phyloP scores from a whole-genome alignment of 2,329 filamentous ascomycete genomes.

The Trichothecium sympodiale region DNA sequence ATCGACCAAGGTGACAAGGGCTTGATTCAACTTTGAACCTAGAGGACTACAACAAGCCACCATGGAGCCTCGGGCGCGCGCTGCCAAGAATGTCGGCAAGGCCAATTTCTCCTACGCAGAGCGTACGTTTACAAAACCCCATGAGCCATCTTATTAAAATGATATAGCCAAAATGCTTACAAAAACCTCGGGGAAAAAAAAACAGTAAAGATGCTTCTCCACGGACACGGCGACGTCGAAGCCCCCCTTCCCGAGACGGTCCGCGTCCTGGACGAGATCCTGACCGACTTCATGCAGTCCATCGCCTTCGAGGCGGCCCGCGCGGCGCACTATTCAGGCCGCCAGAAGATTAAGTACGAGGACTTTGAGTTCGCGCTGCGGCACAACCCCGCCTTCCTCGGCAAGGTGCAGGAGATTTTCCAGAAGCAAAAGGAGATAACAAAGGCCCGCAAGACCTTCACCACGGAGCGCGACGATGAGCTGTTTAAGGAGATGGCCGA shows the following conservation, averaged over 20 bases:
- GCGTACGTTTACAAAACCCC: constrained; percentile 34
- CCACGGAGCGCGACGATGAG: constrained; percentile 54
- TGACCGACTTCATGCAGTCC: constrained; percentile 93
- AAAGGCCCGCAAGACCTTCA: constrained; percentile 65
- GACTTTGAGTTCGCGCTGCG: constrained; percentile 94
- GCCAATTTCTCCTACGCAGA: constrained; percentile 69
- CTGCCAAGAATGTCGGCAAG: constrained; percentile 70
- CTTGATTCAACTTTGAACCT: background rate
- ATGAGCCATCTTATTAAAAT: constrained; percentile 1
- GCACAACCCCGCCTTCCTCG: constrained; percentile 73
- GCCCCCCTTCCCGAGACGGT: constrained; percentile 75
- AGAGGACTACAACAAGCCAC: constrained; percentile 15
- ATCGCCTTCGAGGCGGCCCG: constrained; percentile 83
- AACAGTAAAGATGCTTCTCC: constrained; percentile 64
- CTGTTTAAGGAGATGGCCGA: constrained; percentile 42
- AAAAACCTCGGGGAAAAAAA: too few species aligned
- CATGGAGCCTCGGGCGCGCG: constrained; percentile 68
- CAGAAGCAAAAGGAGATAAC: constrained; percentile 83
- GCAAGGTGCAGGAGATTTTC: constrained; percentile 79
- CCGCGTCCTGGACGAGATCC: constrained; percentile 82
- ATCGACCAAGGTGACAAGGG: background rate
- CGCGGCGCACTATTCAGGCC: constrained; percentile 72
- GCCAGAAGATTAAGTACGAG: constrained; percentile 95
- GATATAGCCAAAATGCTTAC: background rate
- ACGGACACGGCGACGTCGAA: constrained; percentile 68